Base-by-base conservation (phyloP, 345 rosid genomes). In the Corymbia maculata region DNA sequence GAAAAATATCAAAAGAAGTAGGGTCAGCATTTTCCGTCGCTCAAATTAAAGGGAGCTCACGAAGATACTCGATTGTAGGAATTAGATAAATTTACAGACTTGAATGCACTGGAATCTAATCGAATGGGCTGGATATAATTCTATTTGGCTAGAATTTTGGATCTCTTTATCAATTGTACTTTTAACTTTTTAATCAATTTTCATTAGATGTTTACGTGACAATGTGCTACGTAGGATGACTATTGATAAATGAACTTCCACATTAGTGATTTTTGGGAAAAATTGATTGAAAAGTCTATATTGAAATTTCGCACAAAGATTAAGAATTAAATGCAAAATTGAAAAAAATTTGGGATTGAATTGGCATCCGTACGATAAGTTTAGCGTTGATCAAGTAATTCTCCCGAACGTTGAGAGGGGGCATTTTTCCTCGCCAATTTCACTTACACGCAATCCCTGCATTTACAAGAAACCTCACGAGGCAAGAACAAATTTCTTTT, bases 191-290 rank as follows among this genome's bases (percentile, higher is more conserved):
- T 16, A 0, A 14, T 11, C 2, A 75, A 36, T 9, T 19, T 36
- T 9, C 4, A 11, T 3, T 3, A 75, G 42, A 75, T 14, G 1
- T 10, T 75, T 3, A 5, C 4, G 1, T 9, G 45, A 2, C 7
- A 75, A 19, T 3, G 7, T 70, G 13, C 1, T 13, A 16, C 6
- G 2, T 11, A 36, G 6, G 13, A 70, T 9, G 12, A 7, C 4
- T 1, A 3, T 1, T 0, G 1, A 75, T 42, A 2, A 10, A 0
- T 9, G 8, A 9, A 36, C 1, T 21, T 1, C 0, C 22, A 19
- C 21, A 10, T 42, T 9, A 5, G 14, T 0, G 14, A 70, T 70
- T 36, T 36, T 1, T 0, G 0, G 0, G 1, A 6, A 14, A 70
- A 17, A 42, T 70, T 36, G 7, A 36, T 16, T 1, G 11, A 1